These are phyloP conservation scores for Coemansia sp. DNA, from an alignment of 192 early-diverging fungal species.

Conservation along the genomic window DNA sequence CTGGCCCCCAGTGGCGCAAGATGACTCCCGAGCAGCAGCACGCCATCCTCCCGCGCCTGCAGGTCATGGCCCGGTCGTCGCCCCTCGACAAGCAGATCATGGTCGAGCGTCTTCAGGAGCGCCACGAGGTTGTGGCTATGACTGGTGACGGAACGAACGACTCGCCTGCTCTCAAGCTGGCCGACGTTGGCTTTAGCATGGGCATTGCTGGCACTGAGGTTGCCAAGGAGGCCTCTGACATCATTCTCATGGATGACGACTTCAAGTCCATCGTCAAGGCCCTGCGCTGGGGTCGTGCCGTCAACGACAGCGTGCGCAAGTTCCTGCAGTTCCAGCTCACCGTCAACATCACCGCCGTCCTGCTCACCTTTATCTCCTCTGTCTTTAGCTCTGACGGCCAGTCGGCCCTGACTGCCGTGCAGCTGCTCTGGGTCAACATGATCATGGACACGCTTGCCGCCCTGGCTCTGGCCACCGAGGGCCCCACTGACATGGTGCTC, in stretches of 20 bases:
- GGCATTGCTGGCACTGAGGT: constrained; percentile 99
- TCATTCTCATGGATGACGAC: constrained; percentile 98
- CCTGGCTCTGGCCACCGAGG: constrained; percentile 94
- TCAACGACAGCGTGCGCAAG: constrained; percentile 97
- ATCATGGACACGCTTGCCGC: constrained; percentile 99
- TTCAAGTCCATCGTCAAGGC: constrained; percentile 97
- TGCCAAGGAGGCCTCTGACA: constrained; percentile 97
- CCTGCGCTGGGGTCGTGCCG: constrained; percentile 92
- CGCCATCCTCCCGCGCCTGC: constrained; percentile 81
- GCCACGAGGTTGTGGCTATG: constrained; percentile 95
- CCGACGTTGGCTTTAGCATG: constrained; percentile 99
- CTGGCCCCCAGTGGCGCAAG: constrained; percentile 89
- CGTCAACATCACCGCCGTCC: constrained; percentile 90
- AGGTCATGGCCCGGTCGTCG: constrained; percentile 91
- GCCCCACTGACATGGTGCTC: constrained; percentile 78
- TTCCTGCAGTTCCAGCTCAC: constrained; percentile 99
- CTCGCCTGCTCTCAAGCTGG: constrained; percentile 86
- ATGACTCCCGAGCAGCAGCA: constrained; percentile 83
- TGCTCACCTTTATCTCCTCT: constrained; percentile 75
- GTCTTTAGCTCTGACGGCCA: constrained; percentile 60
- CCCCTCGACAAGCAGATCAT: constrained; percentile 96
- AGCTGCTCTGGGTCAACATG: constrained; percentile 97
- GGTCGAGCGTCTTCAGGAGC: constrained; percentile 79
- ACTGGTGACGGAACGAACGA: constrained; percentile 99
- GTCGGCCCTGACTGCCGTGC: constrained; percentile 90